These are phyloP conservation scores for Quambalaria eucalypti DNA, from an alignment of 1,284 basidiomycete species.

Conservation along the genomic window DNA sequence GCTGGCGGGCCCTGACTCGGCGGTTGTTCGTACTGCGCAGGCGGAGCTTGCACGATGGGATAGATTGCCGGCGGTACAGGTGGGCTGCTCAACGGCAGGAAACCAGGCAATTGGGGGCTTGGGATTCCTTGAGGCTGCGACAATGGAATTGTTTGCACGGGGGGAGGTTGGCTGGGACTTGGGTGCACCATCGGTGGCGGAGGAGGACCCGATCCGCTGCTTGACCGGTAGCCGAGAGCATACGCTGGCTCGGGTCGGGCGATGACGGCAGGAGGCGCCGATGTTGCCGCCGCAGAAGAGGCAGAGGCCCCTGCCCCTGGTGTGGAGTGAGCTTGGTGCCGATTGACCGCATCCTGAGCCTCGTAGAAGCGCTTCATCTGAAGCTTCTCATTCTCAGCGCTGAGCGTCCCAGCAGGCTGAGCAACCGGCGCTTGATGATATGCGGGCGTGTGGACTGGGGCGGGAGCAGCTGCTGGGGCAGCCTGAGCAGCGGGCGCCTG, in stretches of 20 bases:
- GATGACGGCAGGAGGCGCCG: not conserved
- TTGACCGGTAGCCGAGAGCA: not conserved
- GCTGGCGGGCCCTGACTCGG: too few relatives aligned
- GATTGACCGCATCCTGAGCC: conserved; percentile 26
- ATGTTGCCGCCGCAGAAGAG: not conserved
- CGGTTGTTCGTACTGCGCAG: too few relatives aligned
- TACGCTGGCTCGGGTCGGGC: not conserved
- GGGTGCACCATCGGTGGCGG: not conserved
- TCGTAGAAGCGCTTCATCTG: conserved; percentile 33
- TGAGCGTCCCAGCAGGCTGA: conserved; percentile 3
- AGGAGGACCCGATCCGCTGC: too few relatives aligned
- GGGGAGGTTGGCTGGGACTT: too few relatives aligned
- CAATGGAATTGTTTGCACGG: too few relatives aligned
- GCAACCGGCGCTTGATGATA: not conserved
- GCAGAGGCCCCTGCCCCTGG: not conserved
- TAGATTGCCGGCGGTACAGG: too few relatives aligned
- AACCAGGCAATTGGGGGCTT: too few relatives aligned
- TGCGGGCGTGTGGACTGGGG: not conserved
- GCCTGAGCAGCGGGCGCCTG: not conserved
- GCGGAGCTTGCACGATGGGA: too few relatives aligned
- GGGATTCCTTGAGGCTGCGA: too few relatives aligned
- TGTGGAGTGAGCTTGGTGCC: conserved; percentile 4
- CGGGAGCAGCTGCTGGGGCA: not conserved
- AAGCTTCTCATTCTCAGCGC: conserved; percentile 17
- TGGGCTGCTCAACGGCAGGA: too few relatives aligned